Evolutionary conservation across 1,139 yeast species (phyloP).

Genomic region (Kodamaea alishanica): DNA sequence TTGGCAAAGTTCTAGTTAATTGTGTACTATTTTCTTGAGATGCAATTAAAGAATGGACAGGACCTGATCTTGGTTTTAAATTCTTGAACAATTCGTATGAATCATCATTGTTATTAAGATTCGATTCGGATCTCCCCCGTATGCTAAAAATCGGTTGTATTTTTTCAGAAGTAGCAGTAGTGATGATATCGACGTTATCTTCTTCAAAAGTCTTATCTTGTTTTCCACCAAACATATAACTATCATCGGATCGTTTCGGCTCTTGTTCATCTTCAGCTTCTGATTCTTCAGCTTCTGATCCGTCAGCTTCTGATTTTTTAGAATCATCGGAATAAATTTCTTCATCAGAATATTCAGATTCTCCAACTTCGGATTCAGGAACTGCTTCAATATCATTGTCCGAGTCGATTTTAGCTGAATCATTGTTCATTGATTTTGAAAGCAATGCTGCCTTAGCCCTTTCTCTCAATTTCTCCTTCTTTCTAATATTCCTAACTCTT

Average conservation of each 20-base stretch:
- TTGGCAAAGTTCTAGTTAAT: slow-evolving; percentile 15
- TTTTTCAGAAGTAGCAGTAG: slow-evolving; percentile 15
- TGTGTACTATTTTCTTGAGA: slow-evolving; percentile 10
- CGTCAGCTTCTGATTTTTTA: slow-evolving; percentile 21
- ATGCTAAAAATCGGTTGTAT: slow-evolving; percentile 5
- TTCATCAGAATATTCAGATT: slow-evolving; percentile 16
- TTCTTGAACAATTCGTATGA: slow-evolving; percentile 27
- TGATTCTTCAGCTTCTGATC: slow-evolving; percentile 18
- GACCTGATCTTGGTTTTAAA: slow-evolving; percentile 24
- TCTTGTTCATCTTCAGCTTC: slow-evolving; percentile 12
- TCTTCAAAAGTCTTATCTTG: slow-evolving; percentile 14
- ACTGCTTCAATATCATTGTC: slow-evolving; percentile 17
- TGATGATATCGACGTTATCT: slow-evolving; percentile 15
- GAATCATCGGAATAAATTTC: slow-evolving; percentile 19
- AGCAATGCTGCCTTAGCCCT: slow-evolving; percentile 34
- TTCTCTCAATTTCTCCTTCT: slow-evolving; percentile 45
- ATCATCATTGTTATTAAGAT: slow-evolving; percentile 1
- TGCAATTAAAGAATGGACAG: slow-evolving; percentile 1
- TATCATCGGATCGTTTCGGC: slow-evolving; percentile 25
- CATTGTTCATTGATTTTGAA: slow-evolving; percentile 15
- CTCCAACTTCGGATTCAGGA: slow-evolving; percentile 20
- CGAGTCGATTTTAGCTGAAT: slow-evolving; percentile 12
- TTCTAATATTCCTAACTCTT: slow-evolving; percentile 48
- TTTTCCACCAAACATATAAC: slow-evolving; percentile 35
- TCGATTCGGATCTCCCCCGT: background rate